Evolutionary conservation across 306 rosid genomes (phyloP).

Genomic region (Sindora glabra): DNA sequence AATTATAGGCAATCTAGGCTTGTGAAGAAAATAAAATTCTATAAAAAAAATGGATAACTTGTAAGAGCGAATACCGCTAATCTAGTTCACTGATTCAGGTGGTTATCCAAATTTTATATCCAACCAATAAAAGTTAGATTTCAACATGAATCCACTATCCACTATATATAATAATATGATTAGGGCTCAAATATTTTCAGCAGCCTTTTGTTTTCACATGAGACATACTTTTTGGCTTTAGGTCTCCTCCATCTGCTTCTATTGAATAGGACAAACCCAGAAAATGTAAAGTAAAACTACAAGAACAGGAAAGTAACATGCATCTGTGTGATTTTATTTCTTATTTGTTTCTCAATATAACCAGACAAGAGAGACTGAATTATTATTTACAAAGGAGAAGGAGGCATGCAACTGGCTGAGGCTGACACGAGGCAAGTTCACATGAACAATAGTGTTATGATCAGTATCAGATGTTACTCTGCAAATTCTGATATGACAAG

Average conservation of each 20-base stretch:
- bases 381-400: too few species aligned
- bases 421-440: slow-evolving; percentile 1
- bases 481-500: not conserved
- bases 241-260: not conserved
- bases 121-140: not conserved
- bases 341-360: not conserved
- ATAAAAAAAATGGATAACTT: not conserved
- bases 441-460: not conserved
- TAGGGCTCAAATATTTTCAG: not conserved
- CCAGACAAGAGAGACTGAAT: too few species aligned
- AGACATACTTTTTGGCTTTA: not conserved
- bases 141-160: not conserved
- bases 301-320: not conserved
- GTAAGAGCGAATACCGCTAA: not conserved
- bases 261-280: not conserved
- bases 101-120: not conserved
- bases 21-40: not conserved
- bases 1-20: not conserved
- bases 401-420: too few species aligned
- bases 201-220: not conserved
- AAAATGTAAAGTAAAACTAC: not conserved
- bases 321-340: not conserved
- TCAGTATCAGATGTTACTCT: not conserved
- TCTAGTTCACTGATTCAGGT: not conserved
- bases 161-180: not conserved